These are phyloP conservation scores for Epichloe coenophiala DNA, from an alignment of 2,329 filamentous ascomycete genomes.

Conservation along the genomic window DNA sequence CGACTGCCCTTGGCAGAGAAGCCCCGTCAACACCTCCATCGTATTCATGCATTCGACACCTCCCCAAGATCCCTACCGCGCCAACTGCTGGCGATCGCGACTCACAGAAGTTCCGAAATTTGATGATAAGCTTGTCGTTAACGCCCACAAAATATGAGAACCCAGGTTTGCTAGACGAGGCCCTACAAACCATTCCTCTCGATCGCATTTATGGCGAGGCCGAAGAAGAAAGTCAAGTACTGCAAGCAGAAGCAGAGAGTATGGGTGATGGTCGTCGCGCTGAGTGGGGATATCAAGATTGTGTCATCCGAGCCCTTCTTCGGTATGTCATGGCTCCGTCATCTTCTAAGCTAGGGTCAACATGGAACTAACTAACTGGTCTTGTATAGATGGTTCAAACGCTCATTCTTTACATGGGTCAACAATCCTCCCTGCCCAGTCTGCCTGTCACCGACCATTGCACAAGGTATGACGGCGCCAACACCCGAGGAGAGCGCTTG, in stretches of 20 bases:
- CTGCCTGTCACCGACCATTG: slow-evolving; percentile 72
- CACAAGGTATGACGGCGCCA: slow-evolving; percentile 70
- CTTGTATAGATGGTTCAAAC: slow-evolving; percentile 64
- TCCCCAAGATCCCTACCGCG: slow-evolving; percentile 52
- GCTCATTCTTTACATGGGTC: slow-evolving; percentile 89
- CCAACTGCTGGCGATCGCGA: slow-evolving; percentile 51
- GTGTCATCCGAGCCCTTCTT: slow-evolving; percentile 76
- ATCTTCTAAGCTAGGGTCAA: background rate
- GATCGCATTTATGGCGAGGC: slow-evolving; percentile 88
- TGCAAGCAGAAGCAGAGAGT: slow-evolving; percentile 77
- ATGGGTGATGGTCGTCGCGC: slow-evolving; percentile 68
- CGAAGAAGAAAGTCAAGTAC: slow-evolving; percentile 81
- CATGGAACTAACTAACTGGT: slow-evolving; percentile 9
- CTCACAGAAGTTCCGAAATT: slow-evolving; percentile 65
- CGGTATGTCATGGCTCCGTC: slow-evolving; percentile 39
- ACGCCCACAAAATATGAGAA: slow-evolving; percentile 95
- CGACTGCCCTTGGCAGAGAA: slow-evolving; percentile 27
- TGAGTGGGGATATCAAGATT: slow-evolving; percentile 96
- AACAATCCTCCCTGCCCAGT: slow-evolving; percentile 81
- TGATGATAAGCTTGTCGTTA: slow-evolving; percentile 71
- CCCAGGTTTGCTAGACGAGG: slow-evolving; percentile 84
- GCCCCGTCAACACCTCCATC: slow-evolving; percentile 28
- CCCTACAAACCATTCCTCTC: slow-evolving; percentile 70
- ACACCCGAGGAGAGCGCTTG: slow-evolving; percentile 81
- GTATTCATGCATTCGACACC: slow-evolving; percentile 35